A percentile compares a stretch with the other conserved stretches of the same genome.
These are phyloP conservation scores for Alternaria atra DNA, from an alignment of 2,329 filamentous ascomycete species.

Conservation along the genomic window DNA sequence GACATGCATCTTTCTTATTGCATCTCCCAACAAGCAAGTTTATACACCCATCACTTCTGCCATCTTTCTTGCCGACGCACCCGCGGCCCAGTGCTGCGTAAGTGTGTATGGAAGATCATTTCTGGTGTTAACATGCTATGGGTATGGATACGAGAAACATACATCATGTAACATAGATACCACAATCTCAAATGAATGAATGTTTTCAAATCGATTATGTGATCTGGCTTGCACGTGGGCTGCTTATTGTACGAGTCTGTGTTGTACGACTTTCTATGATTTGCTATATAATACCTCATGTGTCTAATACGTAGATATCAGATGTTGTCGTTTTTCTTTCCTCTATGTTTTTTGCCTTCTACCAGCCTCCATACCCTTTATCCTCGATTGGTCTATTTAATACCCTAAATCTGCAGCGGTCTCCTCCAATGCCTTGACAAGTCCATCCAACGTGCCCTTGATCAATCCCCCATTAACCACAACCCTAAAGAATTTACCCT, in stretches of 20 bases:
- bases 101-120: conserved; percentile 29
- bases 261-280: neutral
- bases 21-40: conserved; percentile 16
- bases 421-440: conserved; percentile 65
- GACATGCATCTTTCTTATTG: conserved; percentile 3
- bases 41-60: conserved; percentile 21
- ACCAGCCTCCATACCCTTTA: neutral
- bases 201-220: neutral
- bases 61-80: conserved; percentile 23
- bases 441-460: conserved; percentile 43
- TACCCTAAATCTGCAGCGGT: conserved; percentile 47
- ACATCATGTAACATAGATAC: conserved; percentile 42
- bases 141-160: conserved; percentile 21
- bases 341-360: neutral
- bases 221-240: neutral
- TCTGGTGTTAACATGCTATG: conserved; percentile 31
- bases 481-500: conserved; percentile 73
- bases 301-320: neutral
- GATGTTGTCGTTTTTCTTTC: neutral
- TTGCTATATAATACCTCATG: neutral
- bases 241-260: neutral
- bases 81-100: conserved; percentile 26
- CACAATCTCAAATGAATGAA: conserved; percentile 30
- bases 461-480: conserved; percentile 73
- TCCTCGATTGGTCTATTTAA: conserved; percentile 4